Conservation (phyloP, 78 protist species). For the Emiliania huxleyi region DNA sequence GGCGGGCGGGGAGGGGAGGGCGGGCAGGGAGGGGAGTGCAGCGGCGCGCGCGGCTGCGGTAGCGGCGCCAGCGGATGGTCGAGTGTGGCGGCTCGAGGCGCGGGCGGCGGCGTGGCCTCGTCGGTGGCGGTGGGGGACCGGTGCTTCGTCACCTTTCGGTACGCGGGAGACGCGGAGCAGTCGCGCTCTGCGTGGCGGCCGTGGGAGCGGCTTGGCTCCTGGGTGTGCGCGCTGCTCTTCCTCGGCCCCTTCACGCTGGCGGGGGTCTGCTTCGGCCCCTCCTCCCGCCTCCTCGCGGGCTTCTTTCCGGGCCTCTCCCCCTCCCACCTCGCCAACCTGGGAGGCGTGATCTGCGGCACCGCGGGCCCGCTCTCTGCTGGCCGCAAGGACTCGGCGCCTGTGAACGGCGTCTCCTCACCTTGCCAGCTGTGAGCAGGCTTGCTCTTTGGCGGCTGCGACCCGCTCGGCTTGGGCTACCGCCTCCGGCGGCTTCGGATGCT, state of each 20-base stretch:
- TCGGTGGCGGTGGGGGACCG: not conserved
- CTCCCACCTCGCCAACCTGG: not conserved
- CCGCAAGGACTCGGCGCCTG: no score
- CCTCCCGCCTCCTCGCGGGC: not conserved
- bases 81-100: no score
- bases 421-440: no score
- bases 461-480: not conserved
- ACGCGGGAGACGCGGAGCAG: not conserved
- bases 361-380: not conserved
- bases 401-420: no score
- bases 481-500: not conserved
- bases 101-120: no score
- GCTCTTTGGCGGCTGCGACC: not conserved
- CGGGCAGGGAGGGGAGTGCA: no score
- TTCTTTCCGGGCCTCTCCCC: not conserved
- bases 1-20: no score
- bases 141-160: not conserved
- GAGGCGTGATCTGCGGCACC: not conserved
- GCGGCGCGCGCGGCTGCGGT: no score
- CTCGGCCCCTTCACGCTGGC: no score
- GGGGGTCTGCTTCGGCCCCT: not conserved
- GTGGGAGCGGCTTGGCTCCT: not conserved
- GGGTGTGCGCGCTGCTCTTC: not conserved
- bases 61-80: no score
- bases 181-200: not conserved